Evolutionary conservation across 2,329 filamentous ascomycete species (phyloP).

Genomic region (Cadophora sp.): DNA sequence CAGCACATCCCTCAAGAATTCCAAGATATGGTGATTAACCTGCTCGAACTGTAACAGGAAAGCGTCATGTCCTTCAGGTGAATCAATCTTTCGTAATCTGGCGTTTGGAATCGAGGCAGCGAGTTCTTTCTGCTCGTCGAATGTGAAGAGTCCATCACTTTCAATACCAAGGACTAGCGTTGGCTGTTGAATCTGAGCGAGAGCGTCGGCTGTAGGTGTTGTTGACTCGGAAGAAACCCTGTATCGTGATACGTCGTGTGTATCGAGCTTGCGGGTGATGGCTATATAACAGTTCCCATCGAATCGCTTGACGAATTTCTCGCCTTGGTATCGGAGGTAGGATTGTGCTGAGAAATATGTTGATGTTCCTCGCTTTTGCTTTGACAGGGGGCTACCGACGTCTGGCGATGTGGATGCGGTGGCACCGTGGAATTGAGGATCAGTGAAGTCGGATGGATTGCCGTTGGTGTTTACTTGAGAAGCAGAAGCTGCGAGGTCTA

Average conservation of each 20-base stretch:
- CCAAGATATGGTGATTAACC: slow-evolving; percentile 86
- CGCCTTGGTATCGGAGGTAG: slow-evolving; percentile 94
- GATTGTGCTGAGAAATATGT: slow-evolving; percentile 99
- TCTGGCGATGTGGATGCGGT: slow-evolving; percentile 56
- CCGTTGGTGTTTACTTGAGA: slow-evolving; percentile 35
- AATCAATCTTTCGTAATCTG: slow-evolving; percentile 85
- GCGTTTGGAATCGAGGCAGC: slow-evolving; percentile 81
- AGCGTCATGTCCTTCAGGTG: slow-evolving; percentile 93
- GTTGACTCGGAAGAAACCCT: slow-evolving; percentile 56
- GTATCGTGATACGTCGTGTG: slow-evolving; percentile 88
- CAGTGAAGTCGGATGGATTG: slow-evolving; percentile 52
- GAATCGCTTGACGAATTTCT: slow-evolving; percentile 96
- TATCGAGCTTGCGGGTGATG: slow-evolving; percentile 97
- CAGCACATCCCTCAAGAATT: slow-evolving; percentile 81
- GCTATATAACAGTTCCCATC: slow-evolving; percentile 99
- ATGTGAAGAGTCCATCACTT: slow-evolving; percentile 94
- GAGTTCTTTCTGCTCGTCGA: slow-evolving; percentile 93
- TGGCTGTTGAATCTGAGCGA: slow-evolving; percentile 85
- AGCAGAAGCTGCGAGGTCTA: slow-evolving; percentile 19
- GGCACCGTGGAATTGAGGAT: slow-evolving; percentile 76
- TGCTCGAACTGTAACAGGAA: slow-evolving; percentile 97
- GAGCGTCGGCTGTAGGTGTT: slow-evolving; percentile 69
- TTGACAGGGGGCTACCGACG: slow-evolving; percentile 41
- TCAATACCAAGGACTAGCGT: slow-evolving; percentile 93
- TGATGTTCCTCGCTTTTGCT: slow-evolving; percentile 55